Evolutionary conservation across 108 stramenopile species (phyloP).

Genomic region (Cyclotella kingstonii): DNA sequence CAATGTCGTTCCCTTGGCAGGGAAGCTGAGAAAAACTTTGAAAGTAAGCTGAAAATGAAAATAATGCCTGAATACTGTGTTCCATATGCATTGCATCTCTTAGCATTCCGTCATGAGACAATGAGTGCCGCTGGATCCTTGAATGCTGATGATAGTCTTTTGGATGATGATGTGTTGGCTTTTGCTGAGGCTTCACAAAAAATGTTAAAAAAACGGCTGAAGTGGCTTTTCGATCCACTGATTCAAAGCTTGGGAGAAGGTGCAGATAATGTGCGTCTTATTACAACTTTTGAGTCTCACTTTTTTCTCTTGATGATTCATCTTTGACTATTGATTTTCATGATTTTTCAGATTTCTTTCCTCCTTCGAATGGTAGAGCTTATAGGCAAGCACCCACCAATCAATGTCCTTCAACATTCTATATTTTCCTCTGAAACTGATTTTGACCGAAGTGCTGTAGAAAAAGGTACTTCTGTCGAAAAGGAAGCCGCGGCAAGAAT

Average conservation of each 20-base stretch:
- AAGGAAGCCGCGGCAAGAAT: slow-evolving; percentile 47
- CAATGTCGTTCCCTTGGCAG: slow-evolving; percentile 67
- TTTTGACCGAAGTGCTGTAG: slow-evolving; percentile 15
- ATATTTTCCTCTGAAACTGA: slow-evolving; percentile 17
- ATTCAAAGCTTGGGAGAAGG: slow-evolving; percentile 74
- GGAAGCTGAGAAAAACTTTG: slow-evolving; percentile 67
- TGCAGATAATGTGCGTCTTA: slow-evolving; percentile 68
- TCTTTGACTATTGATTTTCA: not conserved
- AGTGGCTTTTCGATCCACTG: slow-evolving; percentile 82
- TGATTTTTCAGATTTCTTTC: slow-evolving; percentile 61
- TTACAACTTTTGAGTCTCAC: not conserved
- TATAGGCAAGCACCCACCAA: slow-evolving; percentile 49
- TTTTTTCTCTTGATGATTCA: not conserved
- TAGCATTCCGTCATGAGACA: slow-evolving; percentile 75
- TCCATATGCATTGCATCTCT: slow-evolving; percentile 76
- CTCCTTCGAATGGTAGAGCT: slow-evolving; percentile 77
- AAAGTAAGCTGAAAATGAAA: slow-evolving; percentile 55
- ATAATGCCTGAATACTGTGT: slow-evolving; percentile 87
- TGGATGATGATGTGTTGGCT: slow-evolving; percentile 27
- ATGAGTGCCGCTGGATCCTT: slow-evolving; percentile 44
- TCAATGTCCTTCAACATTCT: slow-evolving; percentile 34
- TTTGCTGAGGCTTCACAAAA: slow-evolving; percentile 43
- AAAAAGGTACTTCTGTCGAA: not conserved
- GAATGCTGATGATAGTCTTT: slow-evolving; percentile 40
- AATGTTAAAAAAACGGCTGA: slow-evolving; percentile 72